These are phyloP conservation scores for Nymphaea thermarum DNA, from an alignment of 164 flowering plant genomes.

Conservation along the genomic window DNA sequence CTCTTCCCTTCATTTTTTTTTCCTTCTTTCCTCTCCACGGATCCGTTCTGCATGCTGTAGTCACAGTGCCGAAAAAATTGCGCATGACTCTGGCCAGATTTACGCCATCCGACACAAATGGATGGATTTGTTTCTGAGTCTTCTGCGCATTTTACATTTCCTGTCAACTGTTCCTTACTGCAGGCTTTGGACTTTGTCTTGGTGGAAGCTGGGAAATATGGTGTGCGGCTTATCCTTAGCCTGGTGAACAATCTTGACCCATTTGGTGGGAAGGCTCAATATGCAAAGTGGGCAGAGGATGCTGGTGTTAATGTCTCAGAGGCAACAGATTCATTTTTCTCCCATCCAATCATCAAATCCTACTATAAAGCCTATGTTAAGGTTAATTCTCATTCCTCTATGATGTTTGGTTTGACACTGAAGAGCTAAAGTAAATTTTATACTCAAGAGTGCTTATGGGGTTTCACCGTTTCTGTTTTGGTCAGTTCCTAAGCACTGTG, in stretches of 20 bases:
- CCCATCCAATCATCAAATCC: constrained; percentile 20
- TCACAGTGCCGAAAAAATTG: no score
- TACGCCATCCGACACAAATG: no score
- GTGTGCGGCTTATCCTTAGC: constrained; percentile 42
- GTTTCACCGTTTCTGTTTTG: no score
- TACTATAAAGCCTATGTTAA: constrained; percentile 43
- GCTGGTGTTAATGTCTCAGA: constrained; percentile 32
- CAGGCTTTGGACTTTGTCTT: constrained; percentile 59
- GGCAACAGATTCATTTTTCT: constrained; percentile 42
- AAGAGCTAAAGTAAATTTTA: no score
- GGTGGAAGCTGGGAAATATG: constrained; percentile 46
- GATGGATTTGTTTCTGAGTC: background rate
- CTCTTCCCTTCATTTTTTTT: no score
- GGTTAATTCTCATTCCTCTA: constrained; percentile 19
- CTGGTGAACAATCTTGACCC: constrained; percentile 49
- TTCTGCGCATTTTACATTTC: background rate
- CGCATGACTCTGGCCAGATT: no score
- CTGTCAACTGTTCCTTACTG: constrained; percentile 1
- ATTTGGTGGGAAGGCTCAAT: constrained; percentile 58
- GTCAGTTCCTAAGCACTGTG: no score
- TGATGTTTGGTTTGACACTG: no score
- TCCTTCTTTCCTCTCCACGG: no score
- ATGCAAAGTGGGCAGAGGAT: constrained; percentile 46
- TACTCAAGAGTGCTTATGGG: no score
- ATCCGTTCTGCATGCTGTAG: no score